Percentiles rank a stretch among this genome's conserved stretches.
These are phyloP conservation scores for Akanthomyces dipterigenus DNA, from an alignment of 2,329 filamentous ascomycete genomes.

Conservation along the genomic window DNA sequence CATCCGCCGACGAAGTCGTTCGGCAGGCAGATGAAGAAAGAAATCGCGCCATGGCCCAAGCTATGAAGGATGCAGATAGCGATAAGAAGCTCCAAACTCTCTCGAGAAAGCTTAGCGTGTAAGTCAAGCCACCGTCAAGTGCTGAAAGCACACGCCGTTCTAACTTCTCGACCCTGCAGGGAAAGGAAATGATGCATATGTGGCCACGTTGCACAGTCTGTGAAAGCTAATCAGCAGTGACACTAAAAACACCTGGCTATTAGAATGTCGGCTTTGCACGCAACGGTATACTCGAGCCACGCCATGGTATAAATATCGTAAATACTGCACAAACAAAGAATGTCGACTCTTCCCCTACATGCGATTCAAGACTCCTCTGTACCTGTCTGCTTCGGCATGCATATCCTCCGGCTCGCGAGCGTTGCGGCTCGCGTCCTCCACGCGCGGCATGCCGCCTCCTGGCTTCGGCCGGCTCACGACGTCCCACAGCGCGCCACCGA, in stretches of 20 bases:
- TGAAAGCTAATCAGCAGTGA: background rate
- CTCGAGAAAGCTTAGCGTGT: constrained; percentile 93
- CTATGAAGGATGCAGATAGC: constrained; percentile 82
- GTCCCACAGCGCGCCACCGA: constrained; percentile 65
- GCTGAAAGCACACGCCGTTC: background rate
- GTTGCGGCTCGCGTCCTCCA: constrained; percentile 64
- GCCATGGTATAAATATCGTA: background rate
- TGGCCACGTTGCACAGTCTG: background rate
- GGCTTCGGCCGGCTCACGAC: constrained; percentile 38
- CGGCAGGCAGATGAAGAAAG: constrained; percentile 76
- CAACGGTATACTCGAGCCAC: no score
- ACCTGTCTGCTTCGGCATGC: constrained; percentile 66
- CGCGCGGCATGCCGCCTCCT: constrained; percentile 54
- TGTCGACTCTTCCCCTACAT: constrained; percentile 26
- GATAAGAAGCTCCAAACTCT: constrained; percentile 81
- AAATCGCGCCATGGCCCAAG: constrained; percentile 76
- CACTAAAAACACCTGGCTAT: background rate
- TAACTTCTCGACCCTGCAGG: background rate
- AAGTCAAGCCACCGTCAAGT: constrained; percentile 36
- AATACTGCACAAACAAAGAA: background rate
- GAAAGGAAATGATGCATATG: background rate
- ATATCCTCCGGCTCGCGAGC: constrained; percentile 69
- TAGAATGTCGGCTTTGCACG: background rate
- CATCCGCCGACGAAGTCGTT: constrained; percentile 84
- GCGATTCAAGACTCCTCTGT: constrained; percentile 45